These are phyloP conservation scores for Paulownia fortunei DNA, from an alignment of 257 asterid species.

Conservation along the genomic window DNA sequence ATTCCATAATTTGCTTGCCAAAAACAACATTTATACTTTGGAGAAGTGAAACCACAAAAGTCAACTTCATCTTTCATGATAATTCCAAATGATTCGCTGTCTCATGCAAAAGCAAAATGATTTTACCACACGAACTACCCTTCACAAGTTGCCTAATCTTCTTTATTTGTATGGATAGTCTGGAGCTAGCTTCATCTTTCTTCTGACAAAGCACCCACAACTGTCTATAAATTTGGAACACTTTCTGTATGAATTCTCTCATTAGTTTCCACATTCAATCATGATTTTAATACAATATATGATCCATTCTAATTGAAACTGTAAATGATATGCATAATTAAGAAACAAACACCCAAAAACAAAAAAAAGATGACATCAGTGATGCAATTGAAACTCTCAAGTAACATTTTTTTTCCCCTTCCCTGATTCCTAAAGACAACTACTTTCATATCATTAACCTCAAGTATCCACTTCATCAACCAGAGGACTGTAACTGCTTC, in stretches of 20 bases:
- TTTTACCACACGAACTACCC: too few species aligned
- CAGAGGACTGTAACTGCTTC: neutral
- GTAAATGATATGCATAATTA: too few species aligned
- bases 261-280: neutral
- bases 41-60: neutral
- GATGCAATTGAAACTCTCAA: too few species aligned
- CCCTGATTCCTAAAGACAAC: neutral
- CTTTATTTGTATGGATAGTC: neutral
- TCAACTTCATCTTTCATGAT: neutral
- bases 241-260: neutral
- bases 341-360: too few species aligned
- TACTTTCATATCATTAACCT: neutral
- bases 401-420: neutral
- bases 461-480: neutral
- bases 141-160: too few species aligned
- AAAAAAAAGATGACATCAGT: neutral
- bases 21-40: neutral
- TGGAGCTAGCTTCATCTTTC: too few species aligned
- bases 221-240: too few species aligned
- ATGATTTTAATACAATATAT: neutral
- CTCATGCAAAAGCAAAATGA: too few species aligned
- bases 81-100: too few species aligned
- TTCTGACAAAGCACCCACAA: too few species aligned
- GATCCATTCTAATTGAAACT: too few species aligned
- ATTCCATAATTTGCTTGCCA: neutral